Percentiles rank a stretch among this genome's conserved stretches.
Evolutionary conservation across 1,284 basidiomycete species (phyloP).

Genomic region (Polyporus tsugae): DNA sequence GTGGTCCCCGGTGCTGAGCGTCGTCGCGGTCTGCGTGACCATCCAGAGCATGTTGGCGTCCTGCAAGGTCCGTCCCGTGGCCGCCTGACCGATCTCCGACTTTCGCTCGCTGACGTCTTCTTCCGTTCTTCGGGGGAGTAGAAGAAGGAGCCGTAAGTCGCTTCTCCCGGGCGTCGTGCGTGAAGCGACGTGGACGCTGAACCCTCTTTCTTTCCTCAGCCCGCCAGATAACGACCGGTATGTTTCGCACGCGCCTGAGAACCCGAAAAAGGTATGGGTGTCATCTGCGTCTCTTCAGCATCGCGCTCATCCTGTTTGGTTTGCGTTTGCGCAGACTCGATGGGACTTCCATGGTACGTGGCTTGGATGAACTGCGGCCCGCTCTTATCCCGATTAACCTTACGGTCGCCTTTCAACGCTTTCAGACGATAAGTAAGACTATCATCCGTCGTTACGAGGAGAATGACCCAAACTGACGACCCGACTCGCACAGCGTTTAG

Average conservation of each 20-base stretch:
- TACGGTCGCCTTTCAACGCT: neutral
- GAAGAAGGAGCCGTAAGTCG: constrained; percentile 76
- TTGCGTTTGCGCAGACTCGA: constrained; percentile 55
- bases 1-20: constrained; percentile 87
- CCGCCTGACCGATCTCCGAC: neutral
- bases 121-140: constrained; percentile 40
- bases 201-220: constrained; percentile 44
- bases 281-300: constrained; percentile 3
- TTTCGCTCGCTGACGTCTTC: constrained; percentile 12
- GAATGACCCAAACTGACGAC: neutral
- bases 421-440: constrained; percentile 54
- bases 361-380: neutral
- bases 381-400: neutral
- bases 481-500: constrained; percentile 1
- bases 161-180: neutral
- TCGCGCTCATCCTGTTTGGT: constrained; percentile 25
- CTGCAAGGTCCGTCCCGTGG: constrained; percentile 66
- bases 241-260: constrained; percentile 79
- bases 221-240: constrained; percentile 85
- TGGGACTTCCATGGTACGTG: constrained; percentile 80
- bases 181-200: neutral
- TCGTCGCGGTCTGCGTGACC: constrained; percentile 80
- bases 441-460: neutral
- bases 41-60: constrained; percentile 89
- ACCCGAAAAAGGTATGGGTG: constrained; percentile 81